Evolutionary conservation across 768 basidiomycete species (phyloP).

Genomic region (Tulasnella sp.): DNA sequence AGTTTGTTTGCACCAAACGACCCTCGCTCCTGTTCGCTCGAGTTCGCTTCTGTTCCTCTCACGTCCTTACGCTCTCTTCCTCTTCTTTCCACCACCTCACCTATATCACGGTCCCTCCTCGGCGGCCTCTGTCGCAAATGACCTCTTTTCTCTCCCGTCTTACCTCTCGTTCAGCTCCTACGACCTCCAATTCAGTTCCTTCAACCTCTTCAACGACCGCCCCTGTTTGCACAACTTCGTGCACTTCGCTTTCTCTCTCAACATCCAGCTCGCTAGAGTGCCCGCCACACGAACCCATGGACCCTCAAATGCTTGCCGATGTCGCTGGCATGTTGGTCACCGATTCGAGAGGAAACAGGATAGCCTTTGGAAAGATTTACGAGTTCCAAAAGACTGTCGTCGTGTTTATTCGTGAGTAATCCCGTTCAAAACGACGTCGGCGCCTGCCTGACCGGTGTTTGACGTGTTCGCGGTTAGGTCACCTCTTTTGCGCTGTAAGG

Average conservation of each 20-base stretch:
- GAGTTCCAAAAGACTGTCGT: slow-evolving; percentile 12
- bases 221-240: not conserved
- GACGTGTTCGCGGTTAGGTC: not conserved
- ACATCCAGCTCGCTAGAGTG: not conserved
- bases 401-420: slow-evolving; percentile 12
- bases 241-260: not conserved
- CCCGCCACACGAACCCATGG: slow-evolving; percentile 3
- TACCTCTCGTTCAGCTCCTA: too few relatives aligned
- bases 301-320: not conserved
- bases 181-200: too few relatives aligned
- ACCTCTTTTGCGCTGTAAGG: slow-evolving; percentile 10
- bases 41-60: too few relatives aligned
- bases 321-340: slow-evolving; percentile 6
- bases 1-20: too few relatives aligned
- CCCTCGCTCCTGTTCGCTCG: too few relatives aligned
- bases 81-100: too few relatives aligned
- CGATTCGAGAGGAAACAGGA: slow-evolving; percentile 9
- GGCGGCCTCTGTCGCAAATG: too few relatives aligned
- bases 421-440: too few relatives aligned
- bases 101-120: too few relatives aligned
- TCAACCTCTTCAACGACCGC: too few relatives aligned
- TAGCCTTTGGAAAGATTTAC: slow-evolving; percentile 8
- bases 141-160: too few relatives aligned
- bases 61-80: too few relatives aligned
- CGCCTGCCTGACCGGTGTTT: not conserved